Conservation (phyloP, 352 stramenopile genomes). For the Pythium pyrilobum region DNA sequence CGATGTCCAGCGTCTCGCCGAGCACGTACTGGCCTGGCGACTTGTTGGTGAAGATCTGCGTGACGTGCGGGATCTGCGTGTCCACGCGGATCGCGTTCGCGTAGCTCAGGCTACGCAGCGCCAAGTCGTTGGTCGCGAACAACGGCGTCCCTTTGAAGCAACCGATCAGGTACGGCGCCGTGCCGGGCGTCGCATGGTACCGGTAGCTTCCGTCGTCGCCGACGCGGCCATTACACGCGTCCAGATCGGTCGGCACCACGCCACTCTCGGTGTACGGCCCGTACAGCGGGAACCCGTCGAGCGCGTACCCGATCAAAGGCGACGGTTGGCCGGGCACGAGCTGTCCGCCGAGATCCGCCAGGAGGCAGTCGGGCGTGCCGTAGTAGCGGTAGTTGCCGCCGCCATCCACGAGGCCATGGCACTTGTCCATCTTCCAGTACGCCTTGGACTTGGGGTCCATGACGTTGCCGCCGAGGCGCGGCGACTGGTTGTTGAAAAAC, state of each 20-base stretch:
- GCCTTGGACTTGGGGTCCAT: conserved; percentile 30
- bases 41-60: conserved; percentile 62
- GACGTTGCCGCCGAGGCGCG: conserved; percentile 40
- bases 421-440: conserved; percentile 57
- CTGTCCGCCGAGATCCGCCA: conserved; percentile 32
- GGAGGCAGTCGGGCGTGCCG: conserved; percentile 56
- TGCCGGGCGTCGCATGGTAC: conserved; percentile 49
- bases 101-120: conserved; percentile 59
- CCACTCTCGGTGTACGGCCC: conserved; percentile 48
- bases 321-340: conserved; percentile 25
- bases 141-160: conserved; percentile 42
- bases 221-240: conserved; percentile 61
- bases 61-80: conserved; percentile 34
- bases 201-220: conserved; percentile 61
- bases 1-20: conserved; percentile 58
- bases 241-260: conserved; percentile 37
- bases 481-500: conserved; percentile 43
- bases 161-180: conserved; percentile 51
- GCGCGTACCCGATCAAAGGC: conserved; percentile 59
- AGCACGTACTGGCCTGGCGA: conserved; percentile 40
- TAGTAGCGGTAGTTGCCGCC: conserved; percentile 76
- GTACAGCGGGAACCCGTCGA: conserved; percentile 77
- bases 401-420: conserved; percentile 56
- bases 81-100: conserved; percentile 41
- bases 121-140: conserved; percentile 7